Evolutionary conservation across 1,284 basidiomycete species (phyloP).

Genomic region (Waitea zeae): DNA sequence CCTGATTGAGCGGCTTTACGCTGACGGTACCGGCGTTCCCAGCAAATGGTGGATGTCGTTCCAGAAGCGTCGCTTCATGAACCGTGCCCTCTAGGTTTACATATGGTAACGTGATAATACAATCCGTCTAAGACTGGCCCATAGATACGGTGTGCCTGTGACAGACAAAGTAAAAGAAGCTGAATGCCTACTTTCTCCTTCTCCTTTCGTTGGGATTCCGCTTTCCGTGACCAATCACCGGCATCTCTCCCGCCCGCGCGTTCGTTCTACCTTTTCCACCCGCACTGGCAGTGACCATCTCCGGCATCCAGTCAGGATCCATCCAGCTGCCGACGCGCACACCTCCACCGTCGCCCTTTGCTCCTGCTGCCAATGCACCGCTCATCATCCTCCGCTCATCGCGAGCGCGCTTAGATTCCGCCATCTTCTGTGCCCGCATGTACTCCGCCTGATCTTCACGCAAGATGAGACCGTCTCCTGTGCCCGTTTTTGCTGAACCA

Average conservation of each 20-base stretch:
- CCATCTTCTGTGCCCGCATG: constrained; percentile 62
- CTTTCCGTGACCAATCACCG: constrained; percentile 68
- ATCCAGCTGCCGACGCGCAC: constrained; percentile 65
- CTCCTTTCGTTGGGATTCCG: constrained; percentile 76
- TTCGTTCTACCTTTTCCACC: constrained; percentile 57
- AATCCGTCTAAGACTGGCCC: too few species aligned
- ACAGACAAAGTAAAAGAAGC: too few species aligned
- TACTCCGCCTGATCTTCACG: constrained; percentile 86
- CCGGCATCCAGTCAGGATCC: constrained; percentile 92
- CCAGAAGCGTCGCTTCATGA: constrained; percentile 94
- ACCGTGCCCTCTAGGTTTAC: constrained; percentile 14
- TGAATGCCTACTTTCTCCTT: constrained; percentile 26
- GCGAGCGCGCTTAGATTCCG: constrained; percentile 53
- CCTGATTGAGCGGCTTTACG: constrained; percentile 79
- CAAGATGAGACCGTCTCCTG: constrained; percentile 68
- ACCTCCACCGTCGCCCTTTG: constrained; percentile 27
- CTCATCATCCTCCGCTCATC: constrained; percentile 65
- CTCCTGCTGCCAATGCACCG: constrained; percentile 34
- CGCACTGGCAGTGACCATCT: constrained; percentile 60
- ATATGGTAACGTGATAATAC: too few species aligned
- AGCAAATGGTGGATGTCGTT: constrained; percentile 99
- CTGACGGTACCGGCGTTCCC: constrained; percentile 73
- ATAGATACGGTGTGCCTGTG: too few species aligned
- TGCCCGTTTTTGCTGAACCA: constrained; percentile 72
- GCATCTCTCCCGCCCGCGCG: constrained; percentile 42